Base-by-base conservation (phyloP, 192 early-diverging fungal genomes). In the Thoreauomyces humboldtii region DNA sequence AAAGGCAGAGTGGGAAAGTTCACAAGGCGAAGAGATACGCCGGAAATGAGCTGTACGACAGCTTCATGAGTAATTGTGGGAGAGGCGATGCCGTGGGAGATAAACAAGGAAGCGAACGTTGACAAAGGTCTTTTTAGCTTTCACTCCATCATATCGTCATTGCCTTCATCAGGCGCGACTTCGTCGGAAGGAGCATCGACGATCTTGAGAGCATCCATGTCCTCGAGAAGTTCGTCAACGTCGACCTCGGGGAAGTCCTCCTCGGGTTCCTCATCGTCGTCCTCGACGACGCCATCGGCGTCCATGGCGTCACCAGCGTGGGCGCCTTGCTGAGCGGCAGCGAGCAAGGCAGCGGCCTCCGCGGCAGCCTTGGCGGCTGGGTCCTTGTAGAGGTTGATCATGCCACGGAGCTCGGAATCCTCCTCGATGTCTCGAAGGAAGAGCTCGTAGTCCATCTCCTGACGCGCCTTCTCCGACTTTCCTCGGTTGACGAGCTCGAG, bases 371-470 rank as follows among this genome's bases (percentile, higher is more conserved):
- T 61, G 28, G 43, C 31, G 48, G 54, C 54, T 14, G 53, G 59
- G 15, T 73, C 71, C 79, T 94, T 95, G 85, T 93, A 99, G 43
- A 99, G 82, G 64, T 99, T 96, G 65, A 99, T 78, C 68, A 91
- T 92, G 64, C 90, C 88, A 54, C 96, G 83, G 59, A 98, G 84
- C 78, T 99, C 96, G 27, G 92, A 82, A 81, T 99, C 96, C 77
- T 99, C 96, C 77, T 99, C 96, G 47, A 99, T 79, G 78, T 99
- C 96, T 66, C 93, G 87, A 88, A 97, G 77, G 81, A 99, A 99
- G 66, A 90, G 69, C 73, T 99, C 96, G 70, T 89, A 91, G 76
- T 99, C 96, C 42, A 88, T 74, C 54, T 96, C 93, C 44, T 86
- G 83, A 27, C 63, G 65, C 6, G 67, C 65, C 73, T 81, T 81